Evolutionary conservation across 495 filamentous ascomycete species (phyloP), one percentile per base, ranked within the genome.

Genomic region (Xylaria flabelliformis): DNA sequence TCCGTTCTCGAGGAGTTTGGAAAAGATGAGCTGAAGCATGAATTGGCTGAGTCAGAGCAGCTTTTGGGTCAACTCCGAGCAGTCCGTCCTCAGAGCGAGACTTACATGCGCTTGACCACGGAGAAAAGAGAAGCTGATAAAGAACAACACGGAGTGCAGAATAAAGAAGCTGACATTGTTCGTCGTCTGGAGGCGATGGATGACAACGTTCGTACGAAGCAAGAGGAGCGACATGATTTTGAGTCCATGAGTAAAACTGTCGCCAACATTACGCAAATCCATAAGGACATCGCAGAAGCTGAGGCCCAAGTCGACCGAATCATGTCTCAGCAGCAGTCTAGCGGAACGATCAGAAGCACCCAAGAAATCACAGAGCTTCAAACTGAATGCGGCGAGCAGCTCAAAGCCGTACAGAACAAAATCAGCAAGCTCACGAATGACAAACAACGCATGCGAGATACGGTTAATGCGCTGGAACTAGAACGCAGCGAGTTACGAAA

Each of bases 301-400:
- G 85, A 92, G 74, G 82, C 82, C 66, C 90, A 97, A 76, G 90
- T 97, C 64, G 83, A 90, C 72, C 88, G 92, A 64, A 84, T 94
- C 39, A 83, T 88, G 13, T 87, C 88, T 9, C 93, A 94, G 70
- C 89, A 97, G 74, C 88, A 90, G 63, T 88, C 91, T 19, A 81
- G 85, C 72, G 88, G 89, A 3, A 75, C 86, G 19, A 83, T 87
- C 6, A 89, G 91, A 72, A 91, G 91, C 8, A 82, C 94, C 21
- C 91, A 97, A 64, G 93, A 97, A 72, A 93, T 98, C 71, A 92
- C 94, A 73, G 88, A 92, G 19, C 88, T 96, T 64, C 89, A 93
- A 67, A 87, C 88, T 26, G 78, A 83, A 36, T 86, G 90, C 73
- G 87, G 86, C n/a, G 93, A 94, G 71, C 89, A 92, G 76, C 84